phyloP scores from a whole-genome alignment of 176 grass and related monocot species.

The Triticum urartu region DNA sequence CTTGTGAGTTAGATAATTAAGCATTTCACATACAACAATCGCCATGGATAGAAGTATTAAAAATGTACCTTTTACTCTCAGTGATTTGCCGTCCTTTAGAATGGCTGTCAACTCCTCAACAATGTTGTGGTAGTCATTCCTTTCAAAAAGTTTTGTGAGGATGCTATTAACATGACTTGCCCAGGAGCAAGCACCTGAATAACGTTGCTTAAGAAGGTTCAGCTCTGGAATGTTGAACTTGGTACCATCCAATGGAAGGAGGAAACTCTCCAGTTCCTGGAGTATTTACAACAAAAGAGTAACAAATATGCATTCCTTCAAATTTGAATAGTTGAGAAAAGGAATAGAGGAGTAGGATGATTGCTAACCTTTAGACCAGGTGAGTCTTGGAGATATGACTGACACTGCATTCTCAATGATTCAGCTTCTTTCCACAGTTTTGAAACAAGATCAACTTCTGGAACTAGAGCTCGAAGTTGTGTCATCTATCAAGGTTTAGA shows the following conservation, averaged over 20 bases:
- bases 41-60: constrained; percentile 8
- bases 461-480: constrained; percentile 55
- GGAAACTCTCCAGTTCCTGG: constrained; percentile 83
- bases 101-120: constrained; percentile 64
- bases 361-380: constrained; percentile 64
- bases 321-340: constrained; percentile 15
- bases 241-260: constrained; percentile 41
- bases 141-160: constrained; percentile 48
- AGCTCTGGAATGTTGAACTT: constrained; percentile 75
- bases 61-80: constrained; percentile 63
- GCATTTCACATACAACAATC: constrained; percentile 20
- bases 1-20: constrained; percentile 15
- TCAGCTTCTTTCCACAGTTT: constrained; percentile 69
- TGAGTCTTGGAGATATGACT: constrained; percentile 51
- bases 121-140: constrained; percentile 51
- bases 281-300: constrained; percentile 25
- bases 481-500: constrained; percentile 60
- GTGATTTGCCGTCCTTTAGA: constrained; percentile 55
- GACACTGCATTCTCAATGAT: constrained; percentile 70
- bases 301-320: constrained; percentile 12
- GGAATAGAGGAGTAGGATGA: neutral
- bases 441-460: constrained; percentile 66
- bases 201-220: constrained; percentile 55
- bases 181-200: constrained; percentile 68
- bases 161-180: constrained; percentile 50